Conservation (phyloP, 148 eudicot species). For the Cornus controversa region DNA sequence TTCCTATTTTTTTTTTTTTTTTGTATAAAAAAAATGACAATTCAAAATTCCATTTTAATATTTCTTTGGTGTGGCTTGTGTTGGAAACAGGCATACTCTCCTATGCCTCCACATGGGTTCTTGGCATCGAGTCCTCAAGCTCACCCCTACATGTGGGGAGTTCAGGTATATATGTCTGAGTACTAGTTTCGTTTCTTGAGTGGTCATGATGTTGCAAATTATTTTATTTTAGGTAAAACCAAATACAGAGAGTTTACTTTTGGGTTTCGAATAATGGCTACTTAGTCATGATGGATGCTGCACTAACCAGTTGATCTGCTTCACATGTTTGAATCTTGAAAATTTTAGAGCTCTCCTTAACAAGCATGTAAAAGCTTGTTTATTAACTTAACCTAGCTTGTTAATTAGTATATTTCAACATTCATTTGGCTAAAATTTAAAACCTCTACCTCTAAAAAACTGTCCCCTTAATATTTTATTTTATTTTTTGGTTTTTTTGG, state of each 20-base stretch:
- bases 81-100: slow-evolving; percentile 25
- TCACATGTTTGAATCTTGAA: background rate
- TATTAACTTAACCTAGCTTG: background rate
- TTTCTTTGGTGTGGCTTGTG: slow-evolving; percentile 10
- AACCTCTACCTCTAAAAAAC: background rate
- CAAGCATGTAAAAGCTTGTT: background rate
- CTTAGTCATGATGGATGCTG: too few relatives aligned
- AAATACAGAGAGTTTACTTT: background rate
- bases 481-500: too few relatives aligned
- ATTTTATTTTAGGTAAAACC: too few relatives aligned
- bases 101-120: slow-evolving; percentile 82
- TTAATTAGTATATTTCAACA: background rate
- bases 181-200: background rate
- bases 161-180: slow-evolving; percentile 58
- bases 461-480: too few relatives aligned
- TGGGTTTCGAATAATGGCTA: background rate
- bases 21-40: too few relatives aligned
- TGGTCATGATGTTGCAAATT: background rate
- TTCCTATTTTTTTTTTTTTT: background rate
- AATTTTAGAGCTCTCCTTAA: background rate
- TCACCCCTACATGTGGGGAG: slow-evolving; percentile 99
- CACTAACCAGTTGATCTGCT: background rate
- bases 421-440: background rate
- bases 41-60: background rate
- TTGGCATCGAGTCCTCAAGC: slow-evolving; percentile 93